Conservation (phyloP, 208 protist species). For the Wallacemonas sp. region DNA sequence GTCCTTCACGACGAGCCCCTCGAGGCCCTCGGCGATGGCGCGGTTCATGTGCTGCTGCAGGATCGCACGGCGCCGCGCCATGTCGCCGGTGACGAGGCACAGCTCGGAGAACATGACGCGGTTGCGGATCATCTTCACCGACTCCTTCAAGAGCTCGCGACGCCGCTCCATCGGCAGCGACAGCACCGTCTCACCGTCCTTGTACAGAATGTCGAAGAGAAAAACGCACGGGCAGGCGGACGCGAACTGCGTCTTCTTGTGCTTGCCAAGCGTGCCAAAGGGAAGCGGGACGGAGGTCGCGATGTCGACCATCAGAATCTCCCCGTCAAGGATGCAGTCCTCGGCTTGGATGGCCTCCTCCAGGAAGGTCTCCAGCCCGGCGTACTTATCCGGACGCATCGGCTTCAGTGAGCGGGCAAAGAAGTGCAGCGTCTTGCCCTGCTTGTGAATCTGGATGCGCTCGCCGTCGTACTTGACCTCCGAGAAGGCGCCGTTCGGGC, state of each 20-base stretch:
- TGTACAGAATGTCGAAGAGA: constrained; percentile 88
- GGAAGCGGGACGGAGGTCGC: constrained; percentile 65
- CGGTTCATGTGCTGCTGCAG: constrained; percentile 57
- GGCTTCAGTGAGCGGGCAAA: constrained; percentile 80
- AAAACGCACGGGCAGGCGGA: constrained; percentile 75
- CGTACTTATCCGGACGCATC: constrained; percentile 70
- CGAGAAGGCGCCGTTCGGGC: constrained; percentile 78
- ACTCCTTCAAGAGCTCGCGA: constrained; percentile 34
- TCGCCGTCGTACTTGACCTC: constrained; percentile 93
- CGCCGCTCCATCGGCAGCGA: constrained; percentile 36
- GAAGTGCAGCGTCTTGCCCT: constrained; percentile 55
- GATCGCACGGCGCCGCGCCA: constrained; percentile 26
- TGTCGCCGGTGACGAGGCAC: constrained; percentile 42
- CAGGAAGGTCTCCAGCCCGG: constrained; percentile 49
- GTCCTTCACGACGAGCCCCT: constrained; percentile 88
- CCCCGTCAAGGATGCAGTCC: constrained; percentile 85
- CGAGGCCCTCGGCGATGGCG: constrained; percentile 64
- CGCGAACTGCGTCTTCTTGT: constrained; percentile 69
- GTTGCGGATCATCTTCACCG: constrained; percentile 35
- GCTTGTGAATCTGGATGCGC: constrained; percentile 86
- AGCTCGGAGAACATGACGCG: constrained; percentile 72
- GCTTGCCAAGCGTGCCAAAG: constrained; percentile 84
- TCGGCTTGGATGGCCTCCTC: constrained; percentile 44
- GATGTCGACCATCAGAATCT: constrained; percentile 85
- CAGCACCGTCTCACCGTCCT: constrained; percentile 58